phyloP scores from a whole-genome alignment of 352 stramenopile genomes.

The Phytophthora tubulina region DNA sequence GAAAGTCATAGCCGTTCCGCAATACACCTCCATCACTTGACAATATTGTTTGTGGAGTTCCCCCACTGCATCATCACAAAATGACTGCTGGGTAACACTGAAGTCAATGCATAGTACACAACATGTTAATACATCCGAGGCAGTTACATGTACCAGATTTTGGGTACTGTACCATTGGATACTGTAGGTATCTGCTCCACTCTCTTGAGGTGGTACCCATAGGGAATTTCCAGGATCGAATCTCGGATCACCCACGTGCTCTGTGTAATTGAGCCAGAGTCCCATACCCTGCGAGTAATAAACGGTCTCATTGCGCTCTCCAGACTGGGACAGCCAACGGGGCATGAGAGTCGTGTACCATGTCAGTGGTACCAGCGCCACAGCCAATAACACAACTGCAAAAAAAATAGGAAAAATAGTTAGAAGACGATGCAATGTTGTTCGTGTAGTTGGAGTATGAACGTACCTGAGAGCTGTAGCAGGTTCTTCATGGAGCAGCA shows the following conservation, averaged over 20 bases:
- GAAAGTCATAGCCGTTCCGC: constrained; percentile 61
- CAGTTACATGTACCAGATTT: neutral
- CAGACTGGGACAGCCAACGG: constrained; percentile 73
- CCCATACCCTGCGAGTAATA: constrained; percentile 85
- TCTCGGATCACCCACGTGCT: constrained; percentile 68
- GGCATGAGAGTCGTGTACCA: constrained; percentile 83
- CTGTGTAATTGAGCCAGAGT: constrained; percentile 86
- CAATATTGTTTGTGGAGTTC: constrained; percentile 84
- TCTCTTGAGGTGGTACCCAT: constrained; percentile 76
- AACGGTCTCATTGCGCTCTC: constrained; percentile 50
- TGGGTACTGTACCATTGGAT: constrained; percentile 60
- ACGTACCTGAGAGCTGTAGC: constrained; percentile 54
- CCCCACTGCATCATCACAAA: constrained; percentile 61
- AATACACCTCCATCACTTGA: constrained; percentile 78
- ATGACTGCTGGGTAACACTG: constrained; percentile 48
- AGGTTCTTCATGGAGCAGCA: constrained; percentile 49
- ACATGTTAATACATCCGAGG: neutral
- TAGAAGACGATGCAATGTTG: neutral
- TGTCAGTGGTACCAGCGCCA: constrained; percentile 52
- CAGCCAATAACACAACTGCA: constrained; percentile 66
- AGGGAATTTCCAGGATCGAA: constrained; percentile 85
- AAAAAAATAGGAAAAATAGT: constrained; percentile 13
- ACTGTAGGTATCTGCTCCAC: constrained; percentile 61
- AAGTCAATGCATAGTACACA: neutral
- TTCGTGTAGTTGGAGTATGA: neutral